These are phyloP conservation scores for Keithomyces neogunnii DNA, from an alignment of 2,329 filamentous ascomycete species.

Conservation along the genomic window DNA sequence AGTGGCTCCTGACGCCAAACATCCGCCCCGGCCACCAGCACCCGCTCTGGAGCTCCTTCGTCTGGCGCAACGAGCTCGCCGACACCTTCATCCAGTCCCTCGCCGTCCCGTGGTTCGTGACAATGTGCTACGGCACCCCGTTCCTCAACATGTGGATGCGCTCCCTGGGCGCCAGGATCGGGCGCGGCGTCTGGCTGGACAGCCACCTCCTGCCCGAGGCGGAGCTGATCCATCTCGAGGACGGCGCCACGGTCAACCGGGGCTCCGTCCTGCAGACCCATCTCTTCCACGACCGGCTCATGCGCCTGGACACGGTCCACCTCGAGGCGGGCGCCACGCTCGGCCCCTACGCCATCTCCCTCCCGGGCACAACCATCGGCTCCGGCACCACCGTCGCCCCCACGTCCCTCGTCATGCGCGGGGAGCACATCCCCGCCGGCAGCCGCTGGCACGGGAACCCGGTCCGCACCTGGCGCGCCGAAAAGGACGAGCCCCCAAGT, in stretches of 20 bases:
- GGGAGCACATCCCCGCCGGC: constrained; percentile 12
- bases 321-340: constrained; percentile 12
- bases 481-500: neutral
- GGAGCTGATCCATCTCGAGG: constrained; percentile 10
- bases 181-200: constrained; percentile 14
- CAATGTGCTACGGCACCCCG: constrained; percentile 12
- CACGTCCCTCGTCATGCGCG: constrained; percentile 13
- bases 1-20: constrained; percentile 12
- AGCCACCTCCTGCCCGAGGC: constrained; percentile 14
- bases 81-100: constrained; percentile 45
- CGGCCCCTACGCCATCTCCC: constrained; percentile 11
- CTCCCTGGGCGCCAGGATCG: constrained; percentile 12
- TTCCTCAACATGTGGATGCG: constrained; percentile 12
- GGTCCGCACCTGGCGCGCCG: constrained; percentile 9
- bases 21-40: constrained; percentile 11
- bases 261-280: constrained; percentile 13
- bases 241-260: constrained; percentile 13
- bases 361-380: constrained; percentile 13
- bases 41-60: constrained; percentile 15
- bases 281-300: constrained; percentile 14
- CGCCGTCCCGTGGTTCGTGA: constrained; percentile 10
- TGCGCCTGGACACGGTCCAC: constrained; percentile 13
- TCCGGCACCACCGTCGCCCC: constrained; percentile 12
- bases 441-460: constrained; percentile 14
- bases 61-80: constrained; percentile 38